Evolutionary conservation across 2,329 filamentous ascomycete genomes (phyloP).

Genomic region (Aspergillus sp.): DNA sequence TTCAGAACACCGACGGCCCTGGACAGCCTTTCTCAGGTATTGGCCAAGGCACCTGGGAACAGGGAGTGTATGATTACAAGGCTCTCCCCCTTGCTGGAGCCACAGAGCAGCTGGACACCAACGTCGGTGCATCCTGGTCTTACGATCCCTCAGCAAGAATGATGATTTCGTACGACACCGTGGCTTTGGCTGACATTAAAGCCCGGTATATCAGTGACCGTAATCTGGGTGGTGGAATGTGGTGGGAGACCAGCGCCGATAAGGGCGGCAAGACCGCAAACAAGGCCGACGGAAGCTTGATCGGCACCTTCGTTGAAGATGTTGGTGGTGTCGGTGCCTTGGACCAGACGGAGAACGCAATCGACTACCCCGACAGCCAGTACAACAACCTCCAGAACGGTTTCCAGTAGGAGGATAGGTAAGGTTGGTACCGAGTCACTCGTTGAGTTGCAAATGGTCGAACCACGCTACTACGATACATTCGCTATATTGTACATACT

Average conservation of each 20-base stretch:
- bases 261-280: conserved; percentile 52
- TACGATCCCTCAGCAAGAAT: conserved; percentile 64
- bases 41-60: conserved; percentile 75
- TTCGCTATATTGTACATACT: conserved; percentile 8
- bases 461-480: background rate
- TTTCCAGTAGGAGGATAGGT: conserved; percentile 19
- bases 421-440: background rate
- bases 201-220: conserved; percentile 66
- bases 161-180: conserved; percentile 72
- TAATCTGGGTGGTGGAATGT: conserved; percentile 85
- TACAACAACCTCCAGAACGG: conserved; percentile 40
- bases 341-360: conserved; percentile 37
- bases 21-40: conserved; percentile 71
- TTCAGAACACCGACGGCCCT: conserved; percentile 74
- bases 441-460: background rate
- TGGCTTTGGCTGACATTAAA: conserved; percentile 66
- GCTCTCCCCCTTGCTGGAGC: conserved; percentile 70
- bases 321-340: conserved; percentile 33
- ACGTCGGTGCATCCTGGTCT: conserved; percentile 71
- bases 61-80: conserved; percentile 86
- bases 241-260: conserved; percentile 89
- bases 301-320: conserved; percentile 52
- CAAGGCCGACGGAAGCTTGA: conserved; percentile 60
- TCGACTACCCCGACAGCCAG: conserved; percentile 41
- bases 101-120: conserved; percentile 62